Conservation (phyloP, 139 green algal genomes). For the Coelastrella sp. region DNA sequence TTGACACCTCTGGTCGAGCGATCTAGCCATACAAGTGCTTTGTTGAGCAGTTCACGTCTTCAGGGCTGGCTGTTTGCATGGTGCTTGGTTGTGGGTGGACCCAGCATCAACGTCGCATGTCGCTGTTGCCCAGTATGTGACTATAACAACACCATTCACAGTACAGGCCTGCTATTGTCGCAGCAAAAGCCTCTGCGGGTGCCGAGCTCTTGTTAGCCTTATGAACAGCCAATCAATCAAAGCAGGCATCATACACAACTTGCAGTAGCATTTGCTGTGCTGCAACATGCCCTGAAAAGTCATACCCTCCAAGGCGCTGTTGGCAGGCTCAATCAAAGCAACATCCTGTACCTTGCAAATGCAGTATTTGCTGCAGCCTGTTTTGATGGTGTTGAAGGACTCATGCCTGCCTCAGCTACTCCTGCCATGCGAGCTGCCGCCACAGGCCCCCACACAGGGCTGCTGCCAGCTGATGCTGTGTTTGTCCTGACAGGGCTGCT, state of each 20-base stretch:
- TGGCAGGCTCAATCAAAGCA: too few relatives aligned
- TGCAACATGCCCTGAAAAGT: too few relatives aligned
- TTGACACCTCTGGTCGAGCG: too few relatives aligned
- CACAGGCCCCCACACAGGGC: not conserved
- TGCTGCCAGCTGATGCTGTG: not conserved
- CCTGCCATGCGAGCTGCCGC: not conserved
- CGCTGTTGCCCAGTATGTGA: not conserved
- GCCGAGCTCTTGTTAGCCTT: too few relatives aligned
- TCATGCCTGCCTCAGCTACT: constrained; percentile 5
- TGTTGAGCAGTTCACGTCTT: not conserved
- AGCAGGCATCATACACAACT: too few relatives aligned
- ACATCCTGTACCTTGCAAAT: too few relatives aligned
- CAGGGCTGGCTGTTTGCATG: not conserved
- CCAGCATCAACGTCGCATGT: not conserved
- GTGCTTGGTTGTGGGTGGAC: too few relatives aligned
- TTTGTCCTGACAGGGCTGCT: not conserved
- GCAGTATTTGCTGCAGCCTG: not conserved
- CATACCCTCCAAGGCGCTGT: too few relatives aligned
- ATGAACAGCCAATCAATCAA: too few relatives aligned
- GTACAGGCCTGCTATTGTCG: not conserved
- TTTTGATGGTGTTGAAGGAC: not conserved
- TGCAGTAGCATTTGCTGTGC: too few relatives aligned
- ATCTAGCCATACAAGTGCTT: not conserved
- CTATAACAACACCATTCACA: not conserved
- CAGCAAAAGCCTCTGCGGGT: too few relatives aligned